A percentile compares a stretch with the other conserved stretches of the same genome.
Conservation (phyloP, 495 filamentous ascomycete genomes). For the Podospora pseudopauciseta region DNA sequence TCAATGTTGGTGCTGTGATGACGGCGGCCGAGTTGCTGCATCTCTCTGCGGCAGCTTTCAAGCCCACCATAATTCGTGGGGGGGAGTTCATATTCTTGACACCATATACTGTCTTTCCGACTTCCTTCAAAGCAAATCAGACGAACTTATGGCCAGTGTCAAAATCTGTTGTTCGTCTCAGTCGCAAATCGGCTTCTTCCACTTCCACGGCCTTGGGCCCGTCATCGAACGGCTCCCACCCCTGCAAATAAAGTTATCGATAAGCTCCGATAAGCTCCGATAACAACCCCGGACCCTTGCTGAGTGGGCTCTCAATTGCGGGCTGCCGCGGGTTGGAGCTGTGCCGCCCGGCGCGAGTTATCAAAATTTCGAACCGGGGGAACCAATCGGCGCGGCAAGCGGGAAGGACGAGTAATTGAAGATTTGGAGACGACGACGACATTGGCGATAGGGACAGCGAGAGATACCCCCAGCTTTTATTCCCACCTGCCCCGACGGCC, state of each 20-base stretch:
- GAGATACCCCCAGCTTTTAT: neutral
- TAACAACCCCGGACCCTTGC: slow-evolving; percentile 13
- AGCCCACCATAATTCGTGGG: neutral
- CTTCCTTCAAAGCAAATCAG: neutral
- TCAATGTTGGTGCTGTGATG: neutral
- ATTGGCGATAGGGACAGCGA: neutral
- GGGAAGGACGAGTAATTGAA: neutral
- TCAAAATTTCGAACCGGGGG: slow-evolving; percentile 27
- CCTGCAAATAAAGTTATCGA: slow-evolving; percentile 1
- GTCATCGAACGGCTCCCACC: neutral
- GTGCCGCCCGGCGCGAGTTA: neutral
- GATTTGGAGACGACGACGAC: neutral
- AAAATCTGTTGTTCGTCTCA: neutral
- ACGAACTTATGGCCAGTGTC: neutral
- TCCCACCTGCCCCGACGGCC: neutral
- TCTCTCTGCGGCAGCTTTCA: neutral
- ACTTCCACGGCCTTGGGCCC: neutral
- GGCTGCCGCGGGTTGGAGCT: neutral
- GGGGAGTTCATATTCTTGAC: neutral
- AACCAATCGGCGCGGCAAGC: slow-evolving; percentile 11
- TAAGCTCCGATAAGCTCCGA: slow-evolving; percentile 14
- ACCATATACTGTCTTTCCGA: neutral
- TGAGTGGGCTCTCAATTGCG: neutral
- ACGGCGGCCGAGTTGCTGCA: neutral
- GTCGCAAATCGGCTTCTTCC: neutral